These are phyloP conservation scores for Trichocomaceae sp. DNA, from an alignment of 2,329 filamentous ascomycete genomes.

Conservation along the genomic window DNA sequence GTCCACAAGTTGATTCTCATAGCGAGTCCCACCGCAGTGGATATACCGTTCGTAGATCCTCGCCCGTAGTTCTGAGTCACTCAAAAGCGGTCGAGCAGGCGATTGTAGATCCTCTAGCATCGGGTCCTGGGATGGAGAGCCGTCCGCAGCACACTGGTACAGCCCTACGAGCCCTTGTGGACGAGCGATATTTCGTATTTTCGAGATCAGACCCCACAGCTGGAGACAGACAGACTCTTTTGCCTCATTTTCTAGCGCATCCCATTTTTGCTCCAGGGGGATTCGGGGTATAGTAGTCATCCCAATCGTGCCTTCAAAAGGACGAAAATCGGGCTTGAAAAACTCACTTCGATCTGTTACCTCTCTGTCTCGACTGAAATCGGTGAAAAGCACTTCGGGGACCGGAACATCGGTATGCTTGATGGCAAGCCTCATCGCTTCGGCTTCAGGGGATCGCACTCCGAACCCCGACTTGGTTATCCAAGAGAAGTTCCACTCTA, in stretches of 20 bases:
- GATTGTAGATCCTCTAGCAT: constrained; percentile 17
- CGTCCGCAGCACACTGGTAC: constrained; percentile 17
- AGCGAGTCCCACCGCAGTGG: constrained; percentile 12
- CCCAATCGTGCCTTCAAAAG: too few species aligned
- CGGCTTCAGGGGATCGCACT: too few species aligned
- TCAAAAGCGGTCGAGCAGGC: constrained; percentile 18
- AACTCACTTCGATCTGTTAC: too few species aligned
- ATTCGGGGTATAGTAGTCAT: neutral
- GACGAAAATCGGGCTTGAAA: too few species aligned
- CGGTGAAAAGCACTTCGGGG: too few species aligned
- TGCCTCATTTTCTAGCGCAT: neutral
- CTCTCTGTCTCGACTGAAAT: too few species aligned
- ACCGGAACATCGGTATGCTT: too few species aligned
- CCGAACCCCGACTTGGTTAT: too few species aligned
- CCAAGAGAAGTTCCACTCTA: too few species aligned
- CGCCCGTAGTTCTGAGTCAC: constrained; percentile 19
- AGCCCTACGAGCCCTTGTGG: too few species aligned
- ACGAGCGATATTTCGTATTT: constrained; percentile 16
- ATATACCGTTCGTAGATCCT: constrained; percentile 22
- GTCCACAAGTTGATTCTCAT: too few species aligned
- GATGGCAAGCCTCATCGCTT: too few species aligned
- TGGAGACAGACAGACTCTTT: neutral
- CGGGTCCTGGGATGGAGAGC: constrained; percentile 15
- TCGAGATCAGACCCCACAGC: constrained; percentile 7
- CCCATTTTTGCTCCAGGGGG: neutral